Evolutionary conservation across 75 land plant genomes (phyloP), one percentile per base, ranked within the genome.

Genomic region (Ceratopteris richardii): DNA sequence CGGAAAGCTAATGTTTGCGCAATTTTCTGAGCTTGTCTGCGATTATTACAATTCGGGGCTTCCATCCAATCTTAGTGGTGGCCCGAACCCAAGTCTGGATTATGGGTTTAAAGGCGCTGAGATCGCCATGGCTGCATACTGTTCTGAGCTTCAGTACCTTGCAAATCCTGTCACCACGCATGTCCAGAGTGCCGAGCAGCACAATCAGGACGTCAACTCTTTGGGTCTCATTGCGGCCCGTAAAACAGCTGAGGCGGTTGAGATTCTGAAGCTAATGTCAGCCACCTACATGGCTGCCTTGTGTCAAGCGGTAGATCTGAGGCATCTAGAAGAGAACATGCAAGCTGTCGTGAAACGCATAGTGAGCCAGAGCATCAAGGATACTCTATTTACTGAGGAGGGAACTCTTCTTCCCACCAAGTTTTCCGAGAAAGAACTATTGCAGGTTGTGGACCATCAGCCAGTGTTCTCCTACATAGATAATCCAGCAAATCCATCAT

Each of bases 151-250:
- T n/a, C 66, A 55, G 42, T 73, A 52, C 54, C 65, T 77, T 26
- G 80, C 78, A 11, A 77, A 77, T 29, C 80, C 80, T n/a, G 80
- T 77, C 18, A 72, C 77, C 1, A 73, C 65, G 16, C 80, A 77
- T n/a, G n/a, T n/a, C n/a, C n/a, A n/a, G n/a, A n/a, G n/a, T n/a
- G n/a, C n/a, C n/a, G n/a, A n/a, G n/a, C n/a, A n/a, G n/a, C n/a
- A n/a, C n/a, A n/a, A n/a, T n/a, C n/a, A n/a, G n/a, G n/a, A n/a
- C n/a, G n/a, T 75, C 17, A 75, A 75, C 31, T 75, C 78, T 20
- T 68, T 75, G 26, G 80, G 80, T 11, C 64, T 77, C 33, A 66
- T 77, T 54, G 72, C 80, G 18, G 71, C 80, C 12, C 57, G 77
- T 1, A 72, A 73, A 58, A 77, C 79, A 21, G 80, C 77, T 4